phyloP scores from a whole-genome alignment of 2,329 filamentous ascomycete species.

The Cladophialophora psammophila region DNA sequence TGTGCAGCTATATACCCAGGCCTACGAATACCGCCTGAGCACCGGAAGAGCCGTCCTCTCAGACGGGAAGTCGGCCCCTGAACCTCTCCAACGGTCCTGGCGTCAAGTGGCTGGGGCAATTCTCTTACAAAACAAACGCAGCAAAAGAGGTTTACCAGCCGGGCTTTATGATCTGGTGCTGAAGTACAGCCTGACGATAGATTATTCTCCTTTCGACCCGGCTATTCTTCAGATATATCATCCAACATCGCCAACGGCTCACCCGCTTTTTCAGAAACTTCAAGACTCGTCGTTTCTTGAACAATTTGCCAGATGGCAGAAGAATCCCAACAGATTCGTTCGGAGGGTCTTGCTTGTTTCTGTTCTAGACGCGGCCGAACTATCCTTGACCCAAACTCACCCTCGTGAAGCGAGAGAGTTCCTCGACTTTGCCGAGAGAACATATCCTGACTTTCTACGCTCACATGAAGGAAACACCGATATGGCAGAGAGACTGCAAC shows the following conservation, averaged over 20 bases:
- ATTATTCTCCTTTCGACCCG: constrained; percentile 38
- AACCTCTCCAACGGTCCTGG: constrained; percentile 24
- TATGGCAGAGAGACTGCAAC: constrained; percentile 24
- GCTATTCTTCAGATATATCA: constrained; percentile 49
- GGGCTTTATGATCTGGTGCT: constrained; percentile 44
- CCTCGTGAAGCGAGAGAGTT: constrained; percentile 29
- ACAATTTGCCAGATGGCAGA: constrained; percentile 30
- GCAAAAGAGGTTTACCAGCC: constrained; percentile 37
- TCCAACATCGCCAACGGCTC: constrained; percentile 46
- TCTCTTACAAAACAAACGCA: constrained; percentile 39
- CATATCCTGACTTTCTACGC: constrained; percentile 35
- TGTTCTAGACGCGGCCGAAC: constrained; percentile 49
- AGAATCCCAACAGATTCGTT: constrained; percentile 26
- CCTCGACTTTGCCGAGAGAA: constrained; percentile 36
- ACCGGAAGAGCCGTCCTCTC: constrained; percentile 38
- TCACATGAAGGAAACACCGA: constrained; percentile 13
- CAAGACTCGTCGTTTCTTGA: constrained; percentile 38
- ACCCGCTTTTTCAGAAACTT: constrained; percentile 22
- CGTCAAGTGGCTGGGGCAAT: constrained; percentile 42
- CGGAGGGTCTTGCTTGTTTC: constrained; percentile 45
- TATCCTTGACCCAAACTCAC: constrained; percentile 46
- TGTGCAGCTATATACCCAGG: constrained; percentile 37
- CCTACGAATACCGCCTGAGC: constrained; percentile 35
- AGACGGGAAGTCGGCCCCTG: constrained; percentile 2
- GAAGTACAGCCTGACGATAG: constrained; percentile 16